Base-by-base conservation (phyloP, 2,329 filamentous ascomycete species). In the Aspergillus sergii region DNA sequence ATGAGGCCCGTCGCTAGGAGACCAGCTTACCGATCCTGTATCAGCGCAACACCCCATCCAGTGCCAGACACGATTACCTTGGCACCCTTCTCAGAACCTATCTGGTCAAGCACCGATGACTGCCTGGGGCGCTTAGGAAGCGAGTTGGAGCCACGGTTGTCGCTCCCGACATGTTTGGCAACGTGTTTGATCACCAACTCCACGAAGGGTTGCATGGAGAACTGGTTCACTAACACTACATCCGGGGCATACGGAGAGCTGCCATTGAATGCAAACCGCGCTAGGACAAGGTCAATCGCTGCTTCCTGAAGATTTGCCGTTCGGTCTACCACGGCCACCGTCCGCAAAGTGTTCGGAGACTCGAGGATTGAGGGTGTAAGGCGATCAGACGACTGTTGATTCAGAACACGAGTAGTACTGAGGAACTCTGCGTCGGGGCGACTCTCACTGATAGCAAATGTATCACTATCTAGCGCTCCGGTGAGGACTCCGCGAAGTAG, bases 171-270 rank as follows among this genome's bases (percentile, higher is more conserved):
- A 23, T 72, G 70, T 34, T 66, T 69, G 0, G 72, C 71, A 0
- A 70, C 66, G 23, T 82, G 78, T 43, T 77, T 75, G 16, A 82
- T 72, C 5, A 83, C 79, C 0, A 83, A 82, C 54, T 83, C 79
- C 0, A 86, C 72, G 66, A 89, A 88, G 0, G 81, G 78, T 60
- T 83, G 80, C 75, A 85, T 85, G 4, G 82, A 78, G 63, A 84
- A 90, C 65, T 90, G 88, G 64, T 90, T 88, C n/a, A 90, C 87
- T 0, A 89, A 74, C 0, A 90, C 84, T 0, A 89, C 34, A 68
- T 90, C 87, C 0, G 88, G 88, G 0, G 86, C 84, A 69, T 89
- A 89, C 0, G 86, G 81, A 1, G 87, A 89, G 2, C 74, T 78
- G 2, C 87, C 87, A 1, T 83, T 78, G 34, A 88, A 85, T 16